Conservation (phyloP, 148 eudicot species). For the Pharnaceum exiguum region DNA sequence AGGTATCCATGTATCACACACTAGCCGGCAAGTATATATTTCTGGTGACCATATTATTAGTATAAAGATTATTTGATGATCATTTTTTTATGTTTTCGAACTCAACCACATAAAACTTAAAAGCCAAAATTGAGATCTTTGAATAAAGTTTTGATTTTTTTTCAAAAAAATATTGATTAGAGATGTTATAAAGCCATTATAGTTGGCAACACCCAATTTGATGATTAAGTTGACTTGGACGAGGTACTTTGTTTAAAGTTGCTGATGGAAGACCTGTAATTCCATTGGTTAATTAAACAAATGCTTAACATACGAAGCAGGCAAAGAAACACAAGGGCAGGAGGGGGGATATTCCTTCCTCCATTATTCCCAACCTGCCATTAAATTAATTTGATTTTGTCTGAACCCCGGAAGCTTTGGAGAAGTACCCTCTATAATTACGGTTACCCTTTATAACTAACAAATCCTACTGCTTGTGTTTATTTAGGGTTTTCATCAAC, state of each 20-base stretch:
- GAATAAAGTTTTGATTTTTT: no score
- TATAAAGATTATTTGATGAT: no score
- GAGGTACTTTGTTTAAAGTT: background rate
- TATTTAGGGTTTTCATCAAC: constrained; percentile 19
- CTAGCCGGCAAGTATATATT: no score
- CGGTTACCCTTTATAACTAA: constrained; percentile 15
- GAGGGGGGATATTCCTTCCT: constrained; percentile 5
- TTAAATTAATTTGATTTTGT: constrained; percentile 16
- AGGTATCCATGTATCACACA: no score
- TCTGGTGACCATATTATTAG: no score
- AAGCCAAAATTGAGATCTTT: no score
- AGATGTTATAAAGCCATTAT: no score
- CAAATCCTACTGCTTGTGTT: constrained; percentile 12
- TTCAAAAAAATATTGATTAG: no score
- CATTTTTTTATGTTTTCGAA: no score
- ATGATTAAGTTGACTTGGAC: constrained; percentile 13
- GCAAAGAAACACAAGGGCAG: constrained; percentile 13
- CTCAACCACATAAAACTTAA: no score
- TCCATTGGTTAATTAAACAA: constrained; percentile 16
- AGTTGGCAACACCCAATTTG: no score
- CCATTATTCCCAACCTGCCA: constrained; percentile 1
- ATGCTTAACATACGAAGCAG: constrained; percentile 16
- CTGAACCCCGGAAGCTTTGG: constrained; percentile 12
- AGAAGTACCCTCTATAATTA: constrained; percentile 1
- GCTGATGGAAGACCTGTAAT: background rate